Percentiles rank a stretch among this genome's conserved stretches.
Evolutionary conservation across 2,329 filamentous ascomycete genomes (phyloP).

Genomic region (Talaromyces sp.): DNA sequence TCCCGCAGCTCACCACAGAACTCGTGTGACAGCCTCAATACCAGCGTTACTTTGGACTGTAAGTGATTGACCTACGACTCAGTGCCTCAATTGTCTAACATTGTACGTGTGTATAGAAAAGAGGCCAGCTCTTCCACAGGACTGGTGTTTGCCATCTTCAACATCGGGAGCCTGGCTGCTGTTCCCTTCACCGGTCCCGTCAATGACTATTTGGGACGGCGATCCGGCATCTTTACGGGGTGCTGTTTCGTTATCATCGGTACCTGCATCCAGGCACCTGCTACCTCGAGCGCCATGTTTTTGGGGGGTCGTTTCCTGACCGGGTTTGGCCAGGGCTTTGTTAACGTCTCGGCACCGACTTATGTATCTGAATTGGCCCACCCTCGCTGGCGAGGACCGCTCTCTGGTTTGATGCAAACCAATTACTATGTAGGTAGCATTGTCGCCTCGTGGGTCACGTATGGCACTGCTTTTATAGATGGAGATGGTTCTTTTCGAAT

Average conservation of each 20-base stretch:
- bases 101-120: not conserved
- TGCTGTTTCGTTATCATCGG: conserved; percentile 9
- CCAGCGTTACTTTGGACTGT: conserved; percentile 8
- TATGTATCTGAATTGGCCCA: conserved; percentile 10
- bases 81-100: not conserved
- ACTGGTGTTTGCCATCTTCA: conserved; percentile 11
- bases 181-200: conserved; percentile 5
- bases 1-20: not conserved
- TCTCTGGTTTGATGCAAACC: conserved; percentile 8
- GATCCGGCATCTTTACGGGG: conserved; percentile 4
- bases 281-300: conserved; percentile 5
- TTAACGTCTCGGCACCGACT: conserved; percentile 6
- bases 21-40: conserved; percentile 4
- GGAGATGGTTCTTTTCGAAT: conserved; percentile 9
- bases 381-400: conserved; percentile 10
- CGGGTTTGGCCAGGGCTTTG: conserved; percentile 9
- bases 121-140: conserved; percentile 7
- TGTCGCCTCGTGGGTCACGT: conserved; percentile 10
- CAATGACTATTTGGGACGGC: conserved; percentile 6
- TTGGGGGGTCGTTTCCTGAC: conserved; percentile 8
- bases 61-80: not conserved
- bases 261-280: conserved; percentile 10
- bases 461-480: conserved; percentile 8
- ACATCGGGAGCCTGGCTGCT: conserved; percentile 6
- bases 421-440: conserved; percentile 9